phyloP scores from a whole-genome alignment of 208 protist genomes.

The Wallacemonas rigidus region DNA sequence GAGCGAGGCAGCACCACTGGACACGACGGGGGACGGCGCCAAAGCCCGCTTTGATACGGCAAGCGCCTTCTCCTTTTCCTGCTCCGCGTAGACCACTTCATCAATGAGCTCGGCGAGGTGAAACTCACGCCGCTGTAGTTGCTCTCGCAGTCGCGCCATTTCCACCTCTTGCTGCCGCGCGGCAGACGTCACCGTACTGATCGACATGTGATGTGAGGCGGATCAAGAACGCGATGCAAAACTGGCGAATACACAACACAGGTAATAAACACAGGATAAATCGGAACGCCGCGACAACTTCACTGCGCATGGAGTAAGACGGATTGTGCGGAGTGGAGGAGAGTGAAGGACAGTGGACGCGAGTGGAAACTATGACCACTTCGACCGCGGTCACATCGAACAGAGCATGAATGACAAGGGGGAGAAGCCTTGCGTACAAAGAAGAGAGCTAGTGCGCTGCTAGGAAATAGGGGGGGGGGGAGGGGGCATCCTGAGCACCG shows the following conservation, averaged over 20 bases:
- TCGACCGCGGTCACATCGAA: too few species aligned
- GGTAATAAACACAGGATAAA: not conserved
- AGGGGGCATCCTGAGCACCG: too few species aligned
- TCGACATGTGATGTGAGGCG: conserved; percentile 12
- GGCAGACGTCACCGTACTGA: conserved; percentile 1
- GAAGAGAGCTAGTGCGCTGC: too few species aligned
- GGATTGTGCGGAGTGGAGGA: too few species aligned
- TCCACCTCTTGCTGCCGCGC: conserved; percentile 7
- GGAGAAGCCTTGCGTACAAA: too few species aligned
- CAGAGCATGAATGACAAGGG: too few species aligned
- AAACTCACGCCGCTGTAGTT: conserved; percentile 65
- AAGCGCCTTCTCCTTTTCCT: conserved; percentile 44
- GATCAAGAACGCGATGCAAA: conserved; percentile 8
- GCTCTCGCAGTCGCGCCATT: conserved; percentile 32
- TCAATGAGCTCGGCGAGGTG: conserved; percentile 82
- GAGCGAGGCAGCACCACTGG: conserved; percentile 33
- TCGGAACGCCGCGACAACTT: too few species aligned
- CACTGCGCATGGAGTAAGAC: too few species aligned
- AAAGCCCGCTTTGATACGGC: not conserved
- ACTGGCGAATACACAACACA: not conserved
- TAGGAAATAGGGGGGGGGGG: too few species aligned
- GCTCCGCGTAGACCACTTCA: conserved; percentile 66
- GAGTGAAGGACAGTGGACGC: too few species aligned
- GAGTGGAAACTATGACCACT: too few species aligned
- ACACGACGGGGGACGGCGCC: conserved; percentile 21